Base-by-base conservation (phyloP, 192 early-diverging fungal species). In the Mortierella hygrophila region DNA sequence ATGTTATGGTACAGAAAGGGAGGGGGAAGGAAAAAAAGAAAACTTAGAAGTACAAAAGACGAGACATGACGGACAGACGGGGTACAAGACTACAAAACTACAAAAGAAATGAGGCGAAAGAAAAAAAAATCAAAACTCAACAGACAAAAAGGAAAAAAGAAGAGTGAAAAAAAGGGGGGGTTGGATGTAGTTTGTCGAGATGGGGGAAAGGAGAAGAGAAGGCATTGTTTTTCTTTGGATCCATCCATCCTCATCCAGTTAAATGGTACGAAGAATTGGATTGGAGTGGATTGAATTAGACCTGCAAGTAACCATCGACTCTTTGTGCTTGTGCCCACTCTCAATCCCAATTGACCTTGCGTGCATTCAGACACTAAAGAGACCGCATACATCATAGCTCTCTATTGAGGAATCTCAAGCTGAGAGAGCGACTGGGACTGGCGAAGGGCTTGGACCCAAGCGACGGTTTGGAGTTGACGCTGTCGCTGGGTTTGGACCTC, bases 11-110 rank as follows among this genome's bases (percentile, higher is more conserved):
- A 26, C 60, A 65, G 4, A 65, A 63, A 57, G 26, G 32, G 32
- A 3, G 13, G 26, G 4, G 26, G 11, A 35, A 1, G 35, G 35
- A 35, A 35, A 35, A 35, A 35, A 35, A 35, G 32, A 15, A 23
- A 65, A 29, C 23, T 29, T 65, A 29, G 49, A 52, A 52, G 60
- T 65, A 65, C 60, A 65, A 65, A 26, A 23, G n/a, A 55, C 18
- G 16, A 35, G 35, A 35, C 35, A 35, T 35, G 16, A 55, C 38
- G 35, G 42, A 46, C 44, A 46, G 11, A 46, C 44, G 57, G 57
- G 38, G 75, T 82, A 82, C 81, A 82, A 77, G 42, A 76, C 44
- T 73, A 77, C 75, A 83, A 77, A 74, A 77, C 57, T 71, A 83
- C 70, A 77, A 72, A 40, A 49, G 60, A 26, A 32, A 81, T 42